phyloP scores from a whole-genome alignment of 2,329 filamentous ascomycete species.

The Rosellinia necatrix region DNA sequence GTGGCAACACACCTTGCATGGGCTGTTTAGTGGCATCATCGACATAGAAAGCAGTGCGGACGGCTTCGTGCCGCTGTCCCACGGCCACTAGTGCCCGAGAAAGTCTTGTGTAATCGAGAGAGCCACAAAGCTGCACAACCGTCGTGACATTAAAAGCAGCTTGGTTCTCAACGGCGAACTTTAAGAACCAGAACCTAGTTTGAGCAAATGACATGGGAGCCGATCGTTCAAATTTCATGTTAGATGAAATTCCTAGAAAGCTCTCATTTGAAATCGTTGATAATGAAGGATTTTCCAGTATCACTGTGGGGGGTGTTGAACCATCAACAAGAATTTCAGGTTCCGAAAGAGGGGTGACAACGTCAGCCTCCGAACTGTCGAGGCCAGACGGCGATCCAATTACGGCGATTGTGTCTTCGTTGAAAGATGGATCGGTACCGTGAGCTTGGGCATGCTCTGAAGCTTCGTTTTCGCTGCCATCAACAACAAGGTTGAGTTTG shows the following conservation, averaged over 20 bases:
- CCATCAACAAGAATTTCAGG: no score
- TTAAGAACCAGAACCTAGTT: constrained; percentile 3
- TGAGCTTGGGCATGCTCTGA: no score
- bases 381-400: no score
- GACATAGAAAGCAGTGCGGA: neutral
- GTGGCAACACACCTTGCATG: neutral
- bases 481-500: no score
- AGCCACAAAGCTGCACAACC: neutral
- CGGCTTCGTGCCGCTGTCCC: neutral
- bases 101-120: neutral
- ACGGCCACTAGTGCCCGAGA: neutral
- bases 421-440: no score
- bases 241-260: no score
- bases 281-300: neutral
- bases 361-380: no score
- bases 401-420: no score
- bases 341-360: no score
- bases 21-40: neutral
- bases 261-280: neutral
- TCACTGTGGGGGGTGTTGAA: no score
- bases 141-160: neutral
- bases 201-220: neutral
- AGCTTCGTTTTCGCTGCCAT: no score
- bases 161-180: neutral
- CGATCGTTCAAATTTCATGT: neutral